A percentile compares a stretch with the other conserved stretches of the same genome.
Conservation (phyloP, 2,329 filamentous ascomycete species). For the Colletotrichum chlorophyti region DNA sequence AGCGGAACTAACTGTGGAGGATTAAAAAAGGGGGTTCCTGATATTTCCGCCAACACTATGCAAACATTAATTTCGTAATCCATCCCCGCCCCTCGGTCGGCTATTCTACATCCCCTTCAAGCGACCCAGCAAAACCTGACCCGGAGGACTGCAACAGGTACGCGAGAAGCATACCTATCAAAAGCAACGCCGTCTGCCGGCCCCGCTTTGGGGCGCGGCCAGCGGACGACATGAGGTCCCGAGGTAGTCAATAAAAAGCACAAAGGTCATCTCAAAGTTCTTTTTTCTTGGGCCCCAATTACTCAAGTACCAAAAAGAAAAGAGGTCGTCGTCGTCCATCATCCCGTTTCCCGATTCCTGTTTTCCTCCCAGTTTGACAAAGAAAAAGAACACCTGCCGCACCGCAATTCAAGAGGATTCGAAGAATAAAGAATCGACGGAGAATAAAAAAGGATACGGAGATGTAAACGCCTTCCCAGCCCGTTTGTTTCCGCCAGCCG, state of each 20-base stretch:
- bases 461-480: slow-evolving; percentile 3
- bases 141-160: too few species aligned
- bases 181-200: too few species aligned
- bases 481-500: slow-evolving; percentile 11
- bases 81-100: not conserved
- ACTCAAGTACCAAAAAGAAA: slow-evolving; percentile 4
- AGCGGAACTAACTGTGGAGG: not conserved
- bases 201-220: too few species aligned
- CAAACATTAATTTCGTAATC: slow-evolving; percentile 20
- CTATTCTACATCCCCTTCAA: slow-evolving; percentile 10
- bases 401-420: not conserved
- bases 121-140: too few species aligned
- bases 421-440: not conserved
- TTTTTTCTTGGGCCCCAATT: slow-evolving; percentile 19
- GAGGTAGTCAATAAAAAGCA: not conserved
- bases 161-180: not conserved
- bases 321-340: slow-evolving; percentile 16
- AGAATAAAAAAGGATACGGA: not conserved
- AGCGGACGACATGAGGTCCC: too few species aligned
- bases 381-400: slow-evolving; percentile 23
- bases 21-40: slow-evolving; percentile 16
- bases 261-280: slow-evolving; percentile 12
- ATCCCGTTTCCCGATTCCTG: slow-evolving; percentile 19
- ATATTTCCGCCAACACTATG: slow-evolving; percentile 12
- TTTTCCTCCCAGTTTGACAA: not conserved